Base-by-base conservation (phyloP, 352 stramenopile genomes). In the Phytophthora megakarya region DNA sequence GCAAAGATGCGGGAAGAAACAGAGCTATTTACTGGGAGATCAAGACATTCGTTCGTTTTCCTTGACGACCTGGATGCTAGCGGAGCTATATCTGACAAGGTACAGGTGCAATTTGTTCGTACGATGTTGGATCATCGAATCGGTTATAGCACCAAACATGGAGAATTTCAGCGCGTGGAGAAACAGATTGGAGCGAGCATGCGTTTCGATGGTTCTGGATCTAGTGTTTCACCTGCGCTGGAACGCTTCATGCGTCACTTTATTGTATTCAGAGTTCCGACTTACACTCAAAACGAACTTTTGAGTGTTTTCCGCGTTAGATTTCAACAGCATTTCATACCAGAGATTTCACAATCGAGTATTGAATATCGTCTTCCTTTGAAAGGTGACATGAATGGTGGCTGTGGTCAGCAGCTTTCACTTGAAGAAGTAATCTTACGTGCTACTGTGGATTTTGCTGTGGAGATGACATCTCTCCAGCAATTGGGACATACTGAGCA, bases 181-280 rank as follows among this genome's bases (percentile, higher is more conserved):
- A 88, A 82, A 15, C 51, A 63, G 12, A 44, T 90, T 52, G 81
- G 75, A 8, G 77, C 64, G 15, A 61, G 59, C 1, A 81, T 85
- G 67, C 61, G 67, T 8, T 26, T 76, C 3, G 57, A 70, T 16
- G 47, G 61, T 18, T 15, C 16, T 12, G 28, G 18, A 1, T 12
- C 2, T 8, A 21, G 39, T 1, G 5, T 67, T 0, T 21, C 68
- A 0, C 15, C 22, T 9, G 18, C 37, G 12, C 18, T 67, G 5
- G 19, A 45, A n/a, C 67, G 79, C 1, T 75, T 87, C 1, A 22
- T 87, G 26, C 72, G 79, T 1, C 79, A 90, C 38, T 90, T 88
- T 58, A 25, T 49, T 13, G 69, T 90, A 5, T 54, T 90, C n/a
- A 47, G 68, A 19, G 54, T 75, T 10, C 77, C 77, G 4, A 61